Conservation (phyloP, 2,329 filamentous ascomycete species). For the Botrytis squamosa region DNA sequence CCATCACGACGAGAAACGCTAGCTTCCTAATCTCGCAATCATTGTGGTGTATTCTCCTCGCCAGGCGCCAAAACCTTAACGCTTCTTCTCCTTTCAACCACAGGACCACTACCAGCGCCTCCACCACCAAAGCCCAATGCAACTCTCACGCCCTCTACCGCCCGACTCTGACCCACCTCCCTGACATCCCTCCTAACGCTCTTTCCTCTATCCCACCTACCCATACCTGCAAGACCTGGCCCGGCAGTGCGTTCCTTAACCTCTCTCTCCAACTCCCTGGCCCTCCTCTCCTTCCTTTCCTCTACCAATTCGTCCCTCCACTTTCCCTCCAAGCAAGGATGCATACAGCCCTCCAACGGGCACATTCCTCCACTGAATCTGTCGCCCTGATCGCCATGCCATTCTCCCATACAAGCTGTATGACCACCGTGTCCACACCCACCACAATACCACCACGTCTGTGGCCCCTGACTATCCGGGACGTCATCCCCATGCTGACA, state of each 20-base stretch:
- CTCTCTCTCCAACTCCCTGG: slow-evolving; percentile 50
- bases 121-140: slow-evolving; percentile 41
- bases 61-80: slow-evolving; percentile 55
- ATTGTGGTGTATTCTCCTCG: slow-evolving; percentile 26
- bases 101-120: slow-evolving; percentile 31
- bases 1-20: not conserved
- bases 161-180: slow-evolving; percentile 58
- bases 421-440: slow-evolving; percentile 64
- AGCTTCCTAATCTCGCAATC: not conserved
- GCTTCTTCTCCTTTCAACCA: slow-evolving; percentile 60
- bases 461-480: not conserved
- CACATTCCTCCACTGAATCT: slow-evolving; percentile 53
- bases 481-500: slow-evolving; percentile 48
- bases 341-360: slow-evolving; percentile 63
- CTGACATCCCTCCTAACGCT: slow-evolving; percentile 49
- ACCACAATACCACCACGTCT: slow-evolving; percentile 60
- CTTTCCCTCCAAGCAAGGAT: slow-evolving; percentile 59
- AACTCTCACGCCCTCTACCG: slow-evolving; percentile 60
- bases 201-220: slow-evolving; percentile 23
- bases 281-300: slow-evolving; percentile 32
- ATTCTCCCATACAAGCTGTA: slow-evolving; percentile 56
- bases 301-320: slow-evolving; percentile 50
- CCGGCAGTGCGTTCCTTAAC: slow-evolving; percentile 30
- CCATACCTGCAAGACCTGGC: not conserved
- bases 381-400: slow-evolving; percentile 50